phyloP scores from a whole-genome alignment of 352 stramenopile species.

The Pythium vanterpoolii region DNA sequence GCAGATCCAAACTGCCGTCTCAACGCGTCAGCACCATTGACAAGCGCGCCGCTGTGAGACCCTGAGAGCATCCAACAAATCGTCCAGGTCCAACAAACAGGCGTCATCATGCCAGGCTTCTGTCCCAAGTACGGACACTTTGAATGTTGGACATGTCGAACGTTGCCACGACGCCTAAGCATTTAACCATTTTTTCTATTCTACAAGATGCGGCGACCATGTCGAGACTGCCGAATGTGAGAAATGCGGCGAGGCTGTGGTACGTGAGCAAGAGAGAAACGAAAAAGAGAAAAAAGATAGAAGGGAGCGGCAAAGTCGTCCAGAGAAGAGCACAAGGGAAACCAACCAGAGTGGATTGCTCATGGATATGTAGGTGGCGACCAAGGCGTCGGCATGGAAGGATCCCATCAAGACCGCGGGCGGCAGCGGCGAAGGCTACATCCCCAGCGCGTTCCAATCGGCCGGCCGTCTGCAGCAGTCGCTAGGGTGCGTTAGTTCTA shows the following conservation, averaged over 20 bases:
- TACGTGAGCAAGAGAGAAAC: conserved; percentile 20
- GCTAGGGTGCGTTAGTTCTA: conserved; percentile 38
- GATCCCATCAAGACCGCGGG: conserved; percentile 36
- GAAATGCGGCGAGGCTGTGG: conserved; percentile 62
- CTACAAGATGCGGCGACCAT: conserved; percentile 52
- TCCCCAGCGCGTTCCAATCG: conserved; percentile 64
- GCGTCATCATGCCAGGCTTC: conserved; percentile 51
- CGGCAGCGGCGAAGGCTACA: conserved; percentile 38
- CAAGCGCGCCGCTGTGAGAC: not conserved
- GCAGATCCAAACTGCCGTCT: not conserved
- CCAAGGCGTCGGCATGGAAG: conserved; percentile 52
- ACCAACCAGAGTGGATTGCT: not conserved
- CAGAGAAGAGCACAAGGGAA: not conserved
- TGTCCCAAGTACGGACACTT: conserved; percentile 47
- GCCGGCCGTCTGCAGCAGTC: conserved; percentile 45
- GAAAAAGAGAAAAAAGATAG: not conserved
- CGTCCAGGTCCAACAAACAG: not conserved
- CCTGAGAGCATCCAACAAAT: not conserved
- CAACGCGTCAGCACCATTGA: not conserved
- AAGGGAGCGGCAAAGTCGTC: not conserved
- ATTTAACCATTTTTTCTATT: conserved; percentile 2
- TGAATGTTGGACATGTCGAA: not conserved
- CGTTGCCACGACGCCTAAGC: not conserved
- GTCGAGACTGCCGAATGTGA: conserved; percentile 46
- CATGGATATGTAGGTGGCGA: conserved; percentile 16